Conservation (phyloP, 768 basidiomycete species). For the Leccinum pellstonianum region DNA sequence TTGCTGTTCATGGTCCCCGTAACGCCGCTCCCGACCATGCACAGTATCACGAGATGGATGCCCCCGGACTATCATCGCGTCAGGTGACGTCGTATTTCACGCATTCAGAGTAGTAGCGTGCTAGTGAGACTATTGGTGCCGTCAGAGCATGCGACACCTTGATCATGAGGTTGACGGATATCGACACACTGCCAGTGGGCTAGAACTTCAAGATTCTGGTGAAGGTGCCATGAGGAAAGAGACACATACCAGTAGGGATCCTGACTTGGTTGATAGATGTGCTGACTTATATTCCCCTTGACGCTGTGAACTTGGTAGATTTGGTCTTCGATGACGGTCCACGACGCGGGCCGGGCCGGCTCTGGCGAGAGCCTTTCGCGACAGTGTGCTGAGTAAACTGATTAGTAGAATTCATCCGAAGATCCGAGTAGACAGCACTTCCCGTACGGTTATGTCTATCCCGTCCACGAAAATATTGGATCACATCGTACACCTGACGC, state of each 20-base stretch:
- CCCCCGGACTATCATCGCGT: too few relatives aligned
- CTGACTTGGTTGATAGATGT: background rate
- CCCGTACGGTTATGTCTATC: conserved; percentile 16
- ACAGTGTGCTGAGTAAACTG: background rate
- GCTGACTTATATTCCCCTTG: background rate
- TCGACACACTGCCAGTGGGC: too few relatives aligned
- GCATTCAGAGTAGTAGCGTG: background rate
- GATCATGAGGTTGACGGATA: too few relatives aligned
- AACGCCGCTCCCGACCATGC: too few relatives aligned
- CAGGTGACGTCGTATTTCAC: too few relatives aligned
- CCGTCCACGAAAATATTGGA: conserved; percentile 51
- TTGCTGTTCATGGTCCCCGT: too few relatives aligned
- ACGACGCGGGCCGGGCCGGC: background rate
- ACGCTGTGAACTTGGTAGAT: background rate
- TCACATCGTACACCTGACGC: conserved; percentile 71
- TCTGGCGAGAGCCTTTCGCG: background rate
- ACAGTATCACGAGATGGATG: too few relatives aligned
- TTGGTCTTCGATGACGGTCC: too few relatives aligned
- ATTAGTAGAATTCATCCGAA: background rate
- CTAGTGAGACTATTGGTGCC: background rate
- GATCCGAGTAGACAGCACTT: background rate
- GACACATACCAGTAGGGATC: too few relatives aligned
- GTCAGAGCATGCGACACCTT: background rate
- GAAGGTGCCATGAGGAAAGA: too few relatives aligned
- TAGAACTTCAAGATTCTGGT: too few relatives aligned